Evolutionary conservation across 1,284 basidiomycete species (phyloP), one percentile per base, ranked within the genome.

Genomic region (Farysia itapuensis): DNA sequence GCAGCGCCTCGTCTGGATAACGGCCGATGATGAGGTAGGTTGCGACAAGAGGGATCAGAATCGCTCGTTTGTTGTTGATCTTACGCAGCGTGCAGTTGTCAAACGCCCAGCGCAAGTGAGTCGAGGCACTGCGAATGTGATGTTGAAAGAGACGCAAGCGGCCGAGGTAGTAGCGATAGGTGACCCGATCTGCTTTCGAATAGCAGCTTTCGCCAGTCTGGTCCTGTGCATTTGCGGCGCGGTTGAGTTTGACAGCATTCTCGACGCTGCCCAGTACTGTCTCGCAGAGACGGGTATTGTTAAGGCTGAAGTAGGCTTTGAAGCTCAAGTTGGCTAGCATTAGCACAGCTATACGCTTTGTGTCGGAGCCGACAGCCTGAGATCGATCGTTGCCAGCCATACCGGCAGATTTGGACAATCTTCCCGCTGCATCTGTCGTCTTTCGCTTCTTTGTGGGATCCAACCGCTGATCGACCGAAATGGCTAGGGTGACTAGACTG

Each of bases 251-350:
- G 35, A 76, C 43, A 5, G 77, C 75, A 42, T 78, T 77, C 22
- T 76, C 64, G 15, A 77, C 77, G 34, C 77, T 78, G 19, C 75
- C 77, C 13, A 80, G 48, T n/a, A 80, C 77, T 0, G 79, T 80
- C 44, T 79, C 78, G 56, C 78, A 79, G 2, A 79, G 53, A 2
- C 78, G 70, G 23, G 79, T 74, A 41, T 80, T 80, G 43, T 77
- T 75, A 48, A 74, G 63, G 40, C 66, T 64, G 44, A 76, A 75
- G 54, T 76, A 76, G 9, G 70, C 70, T 19, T 68, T 64, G 53
- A 76, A 74, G 39, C 72, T 74, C 23, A 61, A 51, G 29, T 75
- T 75, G 29, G 70, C 72, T 11, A 75, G 58, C 58, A 65, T 67
- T 20, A 76, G 54, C 2, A 67, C 72, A 12, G 71, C 71, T 5